Base-by-base conservation (phyloP, 805 yeast species). In the Ogataea trehalophila region DNA sequence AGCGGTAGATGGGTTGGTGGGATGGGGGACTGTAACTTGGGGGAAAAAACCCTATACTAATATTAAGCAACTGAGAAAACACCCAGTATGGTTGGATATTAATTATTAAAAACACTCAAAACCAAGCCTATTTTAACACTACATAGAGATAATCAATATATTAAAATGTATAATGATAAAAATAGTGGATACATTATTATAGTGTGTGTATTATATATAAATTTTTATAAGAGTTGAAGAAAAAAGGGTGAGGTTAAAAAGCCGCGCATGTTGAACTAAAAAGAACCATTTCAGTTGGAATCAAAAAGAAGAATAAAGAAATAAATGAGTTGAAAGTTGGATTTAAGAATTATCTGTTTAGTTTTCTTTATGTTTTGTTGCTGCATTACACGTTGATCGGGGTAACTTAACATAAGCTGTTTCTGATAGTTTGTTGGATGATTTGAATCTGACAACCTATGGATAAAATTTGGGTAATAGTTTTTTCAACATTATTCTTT, bases 391-490 rank as follows among this genome's bases (percentile, higher is more conserved):
- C 57, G 62, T 81, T 48, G 86, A 80, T 62, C 65, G 87, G 55
- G 74, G 75, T 43, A 81, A 82, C 59, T 62, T 82, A 42, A 58
- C 70, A 3, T 83, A 80, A 56, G 60, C 85, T 8, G 68, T 79
- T 5, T 69, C 87, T 0, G 87, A 80, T 52, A 73, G 77, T 53
- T 53, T 83, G 55, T 61, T 82, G 44, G 65, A 60, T 1, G 85
- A 83, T 52, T 65, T 81, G 46, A 58, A 67, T 1, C 55, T 83
- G 56, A 73, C 74, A n/a, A 80, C 84, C 14, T 67, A 76, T 54
- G 77, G 82, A 48, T 81, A 74, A 60, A 84, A 83, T 61, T 59
- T 69, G 38, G 89, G 86, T 20, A 75, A 70, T 49, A 79, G 84
- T 4, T 69, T 83, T 39, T 75, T 75, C 55, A 67, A 71, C 50